A percentile compares a stretch with the other conserved stretches of the same genome.
Evolutionary conservation across 495 filamentous ascomycete species (phyloP).

Genomic region (Pseudevernia furfuracea): DNA sequence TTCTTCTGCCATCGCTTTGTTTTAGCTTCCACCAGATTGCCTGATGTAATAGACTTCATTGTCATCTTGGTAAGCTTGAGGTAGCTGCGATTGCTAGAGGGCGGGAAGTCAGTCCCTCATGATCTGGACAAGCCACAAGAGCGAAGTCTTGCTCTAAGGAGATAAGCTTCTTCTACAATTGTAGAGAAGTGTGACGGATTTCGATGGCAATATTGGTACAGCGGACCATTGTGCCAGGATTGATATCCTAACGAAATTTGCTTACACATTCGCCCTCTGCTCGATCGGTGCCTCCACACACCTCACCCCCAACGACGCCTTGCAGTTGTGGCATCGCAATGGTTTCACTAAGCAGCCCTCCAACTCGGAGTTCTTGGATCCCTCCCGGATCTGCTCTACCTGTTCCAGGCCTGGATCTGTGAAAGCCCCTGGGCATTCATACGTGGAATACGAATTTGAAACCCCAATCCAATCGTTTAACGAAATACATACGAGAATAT

Average conservation of each 20-base stretch:
- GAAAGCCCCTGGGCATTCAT: background rate
- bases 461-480: slow-evolving; percentile 7
- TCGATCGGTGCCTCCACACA: slow-evolving; percentile 10
- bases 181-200: background rate
- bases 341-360: slow-evolving; percentile 14
- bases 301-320: slow-evolving; percentile 6
- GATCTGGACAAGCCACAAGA: background rate
- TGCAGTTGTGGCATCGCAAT: slow-evolving; percentile 11
- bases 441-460: slow-evolving; percentile 7
- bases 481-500: background rate
- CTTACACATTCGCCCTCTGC: slow-evolving; percentile 8
- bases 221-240: background rate
- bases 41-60: slow-evolving; percentile 4
- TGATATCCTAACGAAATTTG: background rate
- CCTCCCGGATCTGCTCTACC: slow-evolving; percentile 11
- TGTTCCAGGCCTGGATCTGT: slow-evolving; percentile 4
- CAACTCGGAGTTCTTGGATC: slow-evolving; percentile 11
- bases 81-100: slow-evolving; percentile 12
- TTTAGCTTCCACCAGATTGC: background rate
- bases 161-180: background rate
- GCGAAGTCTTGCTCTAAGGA: background rate
- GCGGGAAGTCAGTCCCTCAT: slow-evolving; percentile 2
- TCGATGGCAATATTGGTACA: background rate
- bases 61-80: slow-evolving; percentile 16
- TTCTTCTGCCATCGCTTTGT: background rate